These are phyloP conservation scores for Rubia yunnanensis DNA, from an alignment of 257 asterid species.

Conservation along the genomic window DNA sequence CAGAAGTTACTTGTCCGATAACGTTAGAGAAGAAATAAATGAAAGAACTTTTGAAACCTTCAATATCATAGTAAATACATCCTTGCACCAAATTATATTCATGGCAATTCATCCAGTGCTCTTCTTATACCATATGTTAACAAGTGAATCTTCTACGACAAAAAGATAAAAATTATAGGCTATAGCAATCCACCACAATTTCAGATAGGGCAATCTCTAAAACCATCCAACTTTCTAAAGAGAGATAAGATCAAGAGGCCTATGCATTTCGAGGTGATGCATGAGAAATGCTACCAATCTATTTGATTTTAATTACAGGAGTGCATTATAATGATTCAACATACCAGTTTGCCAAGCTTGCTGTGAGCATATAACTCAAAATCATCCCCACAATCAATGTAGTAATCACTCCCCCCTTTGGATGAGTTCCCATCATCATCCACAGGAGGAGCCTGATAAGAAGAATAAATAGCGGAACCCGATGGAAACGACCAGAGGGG, in stretches of 20 bases:
- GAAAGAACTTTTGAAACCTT: not conserved
- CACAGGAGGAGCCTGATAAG: constrained; percentile 63
- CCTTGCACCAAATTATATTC: not conserved
- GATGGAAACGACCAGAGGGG: constrained; percentile 87
- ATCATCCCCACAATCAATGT: constrained; percentile 83
- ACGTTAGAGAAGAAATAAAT: not conserved
- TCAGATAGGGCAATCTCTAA: not conserved
- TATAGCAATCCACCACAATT: not conserved
- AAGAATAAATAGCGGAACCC: constrained; percentile 71
- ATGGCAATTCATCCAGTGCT: not conserved
- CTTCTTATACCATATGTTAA: not conserved
- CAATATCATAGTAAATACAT: not conserved
- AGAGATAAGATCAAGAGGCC: not conserved
- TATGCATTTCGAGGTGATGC: not conserved
- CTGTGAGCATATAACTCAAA: constrained; percentile 81
- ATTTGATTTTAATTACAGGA: not conserved
- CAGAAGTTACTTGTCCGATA: not conserved
- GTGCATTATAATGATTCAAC: not conserved
- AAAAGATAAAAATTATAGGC: not conserved
- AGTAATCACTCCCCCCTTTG: constrained; percentile 49
- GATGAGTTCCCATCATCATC: constrained; percentile 41
- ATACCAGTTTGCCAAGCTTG: constrained; percentile 73
- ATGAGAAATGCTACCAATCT: not conserved
- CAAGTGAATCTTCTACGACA: not conserved
- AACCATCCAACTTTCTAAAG: not conserved